A percentile compares a stretch with the other conserved stretches of the same genome.
phyloP scores from a whole-genome alignment of 2,329 filamentous ascomycete genomes.

The Claviceps africana region DNA sequence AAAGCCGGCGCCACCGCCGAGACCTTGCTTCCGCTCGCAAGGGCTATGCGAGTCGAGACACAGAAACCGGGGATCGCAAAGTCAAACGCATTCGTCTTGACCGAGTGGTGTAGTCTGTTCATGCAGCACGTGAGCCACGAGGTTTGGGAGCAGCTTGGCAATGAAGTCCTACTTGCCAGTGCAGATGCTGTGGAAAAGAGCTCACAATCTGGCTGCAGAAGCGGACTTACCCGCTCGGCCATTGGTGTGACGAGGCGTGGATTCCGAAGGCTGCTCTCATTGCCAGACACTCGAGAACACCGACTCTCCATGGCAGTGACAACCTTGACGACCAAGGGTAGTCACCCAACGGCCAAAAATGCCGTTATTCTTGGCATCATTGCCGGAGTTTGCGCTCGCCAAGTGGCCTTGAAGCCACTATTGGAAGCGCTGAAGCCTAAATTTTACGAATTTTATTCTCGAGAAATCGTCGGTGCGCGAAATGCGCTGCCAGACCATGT shows the following conservation, averaged over 20 bases:
- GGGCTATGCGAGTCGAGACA: constrained; percentile 55
- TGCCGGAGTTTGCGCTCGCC: constrained; percentile 70
- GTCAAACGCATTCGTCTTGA: constrained; percentile 70
- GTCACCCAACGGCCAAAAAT: constrained; percentile 52
- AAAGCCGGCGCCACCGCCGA: constrained; percentile 38
- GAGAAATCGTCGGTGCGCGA: constrained; percentile 74
- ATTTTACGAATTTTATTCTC: constrained; percentile 69
- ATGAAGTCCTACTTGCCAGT: constrained; percentile 52
- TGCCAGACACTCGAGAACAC: constrained; percentile 39
- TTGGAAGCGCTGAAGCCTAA: constrained; percentile 52
- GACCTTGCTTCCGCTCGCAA: constrained; percentile 49
- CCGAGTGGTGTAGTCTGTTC: constrained; percentile 78
- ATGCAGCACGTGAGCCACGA: constrained; percentile 54
- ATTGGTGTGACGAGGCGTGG: constrained; percentile 66
- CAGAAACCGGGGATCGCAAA: constrained; percentile 65
- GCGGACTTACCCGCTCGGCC: constrained; percentile 56
- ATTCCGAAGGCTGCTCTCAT: constrained; percentile 57
- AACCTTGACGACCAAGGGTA: constrained; percentile 53
- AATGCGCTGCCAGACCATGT: constrained; percentile 57
- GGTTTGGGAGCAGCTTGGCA: constrained; percentile 49
- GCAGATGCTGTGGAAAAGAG: constrained; percentile 69
- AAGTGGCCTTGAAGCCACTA: constrained; percentile 45
- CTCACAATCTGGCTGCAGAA: constrained; percentile 48
- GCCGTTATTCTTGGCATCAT: constrained; percentile 71
- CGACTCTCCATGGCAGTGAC: constrained; percentile 49